phyloP scores from a whole-genome alignment of 176 grass and related monocot genomes.

The Oryza punctata region DNA sequence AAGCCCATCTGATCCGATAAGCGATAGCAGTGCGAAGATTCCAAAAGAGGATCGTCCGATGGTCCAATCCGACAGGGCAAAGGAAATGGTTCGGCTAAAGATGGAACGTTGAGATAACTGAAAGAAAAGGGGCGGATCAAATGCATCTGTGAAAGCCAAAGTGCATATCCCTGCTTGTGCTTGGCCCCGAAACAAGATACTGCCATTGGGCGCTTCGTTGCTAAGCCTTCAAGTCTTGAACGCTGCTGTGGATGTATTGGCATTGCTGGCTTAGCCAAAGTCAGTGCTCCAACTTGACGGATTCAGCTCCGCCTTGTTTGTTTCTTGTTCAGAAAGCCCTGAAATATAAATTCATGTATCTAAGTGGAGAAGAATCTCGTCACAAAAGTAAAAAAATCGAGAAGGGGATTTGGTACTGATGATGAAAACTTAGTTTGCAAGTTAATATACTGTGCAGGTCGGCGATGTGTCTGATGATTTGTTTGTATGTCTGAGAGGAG shows the following conservation, averaged over 20 bases:
- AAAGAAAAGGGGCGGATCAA: not conserved
- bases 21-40: slow-evolving; percentile 46
- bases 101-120: slow-evolving; percentile 32
- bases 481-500: not conserved
- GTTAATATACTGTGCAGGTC: not conserved
- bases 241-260: not conserved
- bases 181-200: slow-evolving; percentile 20
- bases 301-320: not conserved
- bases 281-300: not conserved
- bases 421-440: slow-evolving; percentile 26
- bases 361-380: not conserved
- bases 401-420: not conserved
- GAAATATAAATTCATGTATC: not conserved
- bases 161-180: not conserved
- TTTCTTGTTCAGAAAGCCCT: not conserved
- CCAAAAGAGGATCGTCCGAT: slow-evolving; percentile 18
- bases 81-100: slow-evolving; percentile 31
- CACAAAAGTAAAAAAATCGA: not conserved
- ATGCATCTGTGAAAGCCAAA: slow-evolving; percentile 29
- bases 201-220: slow-evolving; percentile 47
- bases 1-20: slow-evolving; percentile 51
- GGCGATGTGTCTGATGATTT: not conserved
- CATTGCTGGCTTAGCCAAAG: not conserved
- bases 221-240: slow-evolving; percentile 45
- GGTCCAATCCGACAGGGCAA: slow-evolving; percentile 33